Base-by-base conservation (phyloP, 768 basidiomycete genomes). In the Boletus edulis region DNA sequence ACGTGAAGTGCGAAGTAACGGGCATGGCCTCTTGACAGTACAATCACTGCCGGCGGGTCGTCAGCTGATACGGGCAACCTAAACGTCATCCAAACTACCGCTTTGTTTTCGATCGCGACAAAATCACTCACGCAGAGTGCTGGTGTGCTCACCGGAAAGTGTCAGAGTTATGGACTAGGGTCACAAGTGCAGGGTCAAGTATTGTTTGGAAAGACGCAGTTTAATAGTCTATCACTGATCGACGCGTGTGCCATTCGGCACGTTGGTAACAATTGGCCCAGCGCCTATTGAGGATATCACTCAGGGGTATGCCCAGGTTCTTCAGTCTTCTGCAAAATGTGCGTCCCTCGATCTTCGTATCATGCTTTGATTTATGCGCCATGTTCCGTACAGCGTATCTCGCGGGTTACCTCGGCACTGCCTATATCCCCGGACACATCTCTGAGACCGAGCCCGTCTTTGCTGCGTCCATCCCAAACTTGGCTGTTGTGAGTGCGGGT, bases 341-440 rank as follows among this genome's bases (percentile, higher is more conserved):
- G n/a, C 9, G 61, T 58, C 31, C 17, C 2, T 11, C 14, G 15
- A 8, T 39, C 38, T n/a, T 14, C 17, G 17, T 39, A 4, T 37
- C 13, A 0, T 10, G 18, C 17, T 41, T 43, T 14, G 32, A 49
- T 8, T 8, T 4, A 12, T 6, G 22, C 8, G 17, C 14, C 12
- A n/a, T 29, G 15, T 11, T 15, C 1, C 32, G 7, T 6, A 22
- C 14, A 66, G 64, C 62, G 4, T 66, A 66, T 13, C 54, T 66
- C 1, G 48, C 49, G 1, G 60, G 69, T n/a, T 64, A 59, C 39
- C 58, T 70, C 7, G 63, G 69, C 13, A 62, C 55, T 0, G 58
- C 70, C 2, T 62, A 69, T 35, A 68, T 71, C 17, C 69, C 69
- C 2, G 69, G 64, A 13, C 61, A 61, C 3, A 35, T 70, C 15